Percentiles rank a stretch among this genome's conserved stretches.
Evolutionary conservation across 148 eudicot genomes (phyloP).

Genomic region (Nepenthes mirabilis): DNA sequence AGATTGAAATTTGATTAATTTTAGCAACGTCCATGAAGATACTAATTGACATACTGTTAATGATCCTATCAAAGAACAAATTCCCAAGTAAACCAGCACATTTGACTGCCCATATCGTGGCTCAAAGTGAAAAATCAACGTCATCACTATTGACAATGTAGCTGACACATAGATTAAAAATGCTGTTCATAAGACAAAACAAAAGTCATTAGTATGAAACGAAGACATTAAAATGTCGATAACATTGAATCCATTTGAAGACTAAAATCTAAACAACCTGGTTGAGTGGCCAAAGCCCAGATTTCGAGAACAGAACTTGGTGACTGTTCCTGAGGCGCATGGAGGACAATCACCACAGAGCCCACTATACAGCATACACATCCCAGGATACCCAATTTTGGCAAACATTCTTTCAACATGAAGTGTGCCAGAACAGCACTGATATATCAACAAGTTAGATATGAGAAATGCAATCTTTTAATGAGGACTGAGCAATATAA

Average conservation of each 20-base stretch:
- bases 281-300: constrained; percentile 76
- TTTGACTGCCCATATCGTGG: constrained; percentile 84
- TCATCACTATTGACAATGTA: constrained; percentile 49
- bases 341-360: constrained; percentile 73
- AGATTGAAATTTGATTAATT: background rate
- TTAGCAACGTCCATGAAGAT: background rate
- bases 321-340: constrained; percentile 76
- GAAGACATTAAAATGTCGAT: background rate
- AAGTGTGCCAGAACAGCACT: constrained; percentile 95
- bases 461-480: constrained; percentile 1
- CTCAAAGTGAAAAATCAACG: constrained; percentile 58
- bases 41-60: constrained; percentile 39
- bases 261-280: constrained; percentile 34
- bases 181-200: constrained; percentile 34
- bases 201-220: background rate
- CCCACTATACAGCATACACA: constrained; percentile 84
- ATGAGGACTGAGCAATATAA: constrained; percentile 4
- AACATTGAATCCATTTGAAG: background rate
- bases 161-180: constrained; percentile 66
- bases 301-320: constrained; percentile 68
- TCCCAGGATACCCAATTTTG: constrained; percentile 56
- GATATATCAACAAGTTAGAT: constrained; percentile 17
- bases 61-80: constrained; percentile 88
- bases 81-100: constrained; percentile 71
- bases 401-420: constrained; percentile 59